Conservation (phyloP, 2,329 filamentous ascomycete genomes). For the Penicillium brasilianum region DNA sequence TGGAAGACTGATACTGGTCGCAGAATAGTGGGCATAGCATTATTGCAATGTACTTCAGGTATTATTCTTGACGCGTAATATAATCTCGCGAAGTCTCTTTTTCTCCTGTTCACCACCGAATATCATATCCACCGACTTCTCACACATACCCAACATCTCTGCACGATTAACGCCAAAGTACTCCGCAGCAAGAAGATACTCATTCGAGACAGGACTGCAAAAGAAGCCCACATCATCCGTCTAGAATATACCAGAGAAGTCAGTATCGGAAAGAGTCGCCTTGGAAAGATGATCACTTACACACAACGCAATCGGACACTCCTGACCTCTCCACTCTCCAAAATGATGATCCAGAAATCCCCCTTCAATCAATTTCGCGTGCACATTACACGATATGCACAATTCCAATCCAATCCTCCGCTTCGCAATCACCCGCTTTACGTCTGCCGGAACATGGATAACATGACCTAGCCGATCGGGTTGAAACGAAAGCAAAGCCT, state of each 20-base stretch:
- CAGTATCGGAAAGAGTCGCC: not conserved
- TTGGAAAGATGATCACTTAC: slow-evolving; percentile 56
- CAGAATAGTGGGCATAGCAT: not conserved
- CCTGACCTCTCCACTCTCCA: slow-evolving; percentile 68
- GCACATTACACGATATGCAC: slow-evolving; percentile 81
- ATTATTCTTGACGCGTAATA: not conserved
- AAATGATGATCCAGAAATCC: slow-evolving; percentile 75
- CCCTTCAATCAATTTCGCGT: slow-evolving; percentile 72
- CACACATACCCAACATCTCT: slow-evolving; percentile 62
- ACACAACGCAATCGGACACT: slow-evolving; percentile 68
- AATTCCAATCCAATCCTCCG: slow-evolving; percentile 71
- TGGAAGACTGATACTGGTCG: not conserved
- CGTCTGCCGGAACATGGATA: slow-evolving; percentile 69
- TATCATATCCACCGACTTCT: slow-evolving; percentile 66
- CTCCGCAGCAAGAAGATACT: slow-evolving; percentile 73
- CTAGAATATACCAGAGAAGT: slow-evolving; percentile 47
- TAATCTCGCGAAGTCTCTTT: slow-evolving; percentile 27
- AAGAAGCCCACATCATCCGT: slow-evolving; percentile 87
- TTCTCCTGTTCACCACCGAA: slow-evolving; percentile 69
- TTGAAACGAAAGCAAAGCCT: slow-evolving; percentile 65
- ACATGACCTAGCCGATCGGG: slow-evolving; percentile 78
- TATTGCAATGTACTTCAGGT: not conserved
- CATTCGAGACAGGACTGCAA: slow-evolving; percentile 74
- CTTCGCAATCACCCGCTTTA: slow-evolving; percentile 62
- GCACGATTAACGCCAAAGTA: slow-evolving; percentile 65